phyloP scores from a whole-genome alignment of 2,329 filamentous ascomycete genomes.

The Fusarium xyrophilum region DNA sequence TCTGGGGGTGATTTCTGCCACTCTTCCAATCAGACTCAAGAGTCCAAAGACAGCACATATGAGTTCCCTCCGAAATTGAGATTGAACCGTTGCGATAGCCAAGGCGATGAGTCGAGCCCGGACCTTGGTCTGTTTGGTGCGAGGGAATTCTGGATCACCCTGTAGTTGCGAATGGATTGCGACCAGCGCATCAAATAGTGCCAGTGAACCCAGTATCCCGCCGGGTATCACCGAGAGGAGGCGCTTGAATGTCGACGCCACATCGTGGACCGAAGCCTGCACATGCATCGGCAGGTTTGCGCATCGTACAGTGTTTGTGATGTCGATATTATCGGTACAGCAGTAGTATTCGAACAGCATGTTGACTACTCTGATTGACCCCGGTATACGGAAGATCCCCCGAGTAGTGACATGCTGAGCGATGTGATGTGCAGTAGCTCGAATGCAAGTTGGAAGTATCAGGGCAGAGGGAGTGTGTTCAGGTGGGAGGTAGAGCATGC shows the following conservation, averaged over 20 bases:
- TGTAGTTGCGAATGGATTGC: conserved; percentile 65
- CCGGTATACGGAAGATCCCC: conserved; percentile 69
- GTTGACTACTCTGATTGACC: conserved; percentile 63
- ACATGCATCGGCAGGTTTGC: conserved; percentile 68
- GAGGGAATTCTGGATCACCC: conserved; percentile 57
- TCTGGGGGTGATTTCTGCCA: conserved; percentile 60
- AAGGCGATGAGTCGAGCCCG: conserved; percentile 71
- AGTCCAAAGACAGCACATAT: conserved; percentile 73
- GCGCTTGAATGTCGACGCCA: conserved; percentile 71
- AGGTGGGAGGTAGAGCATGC: conserved; percentile 64
- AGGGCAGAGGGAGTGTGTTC: conserved; percentile 65
- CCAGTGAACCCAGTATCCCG: conserved; percentile 68
- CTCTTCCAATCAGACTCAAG: conserved; percentile 65
- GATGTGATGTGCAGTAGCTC: conserved; percentile 70
- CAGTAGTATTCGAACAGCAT: conserved; percentile 71
- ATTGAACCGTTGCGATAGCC: conserved; percentile 65
- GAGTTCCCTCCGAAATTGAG: conserved; percentile 66
- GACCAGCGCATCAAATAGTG: conserved; percentile 67
- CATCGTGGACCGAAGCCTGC: conserved; percentile 65
- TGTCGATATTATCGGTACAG: conserved; percentile 53
- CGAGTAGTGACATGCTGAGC: conserved; percentile 62
- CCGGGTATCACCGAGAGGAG: conserved; percentile 69
- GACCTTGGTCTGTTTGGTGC: conserved; percentile 62
- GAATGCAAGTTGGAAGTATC: conserved; percentile 69
- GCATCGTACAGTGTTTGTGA: conserved; percentile 65